Base-by-base conservation (phyloP, 257 asterid genomes). In the Echium plantagineum region DNA sequence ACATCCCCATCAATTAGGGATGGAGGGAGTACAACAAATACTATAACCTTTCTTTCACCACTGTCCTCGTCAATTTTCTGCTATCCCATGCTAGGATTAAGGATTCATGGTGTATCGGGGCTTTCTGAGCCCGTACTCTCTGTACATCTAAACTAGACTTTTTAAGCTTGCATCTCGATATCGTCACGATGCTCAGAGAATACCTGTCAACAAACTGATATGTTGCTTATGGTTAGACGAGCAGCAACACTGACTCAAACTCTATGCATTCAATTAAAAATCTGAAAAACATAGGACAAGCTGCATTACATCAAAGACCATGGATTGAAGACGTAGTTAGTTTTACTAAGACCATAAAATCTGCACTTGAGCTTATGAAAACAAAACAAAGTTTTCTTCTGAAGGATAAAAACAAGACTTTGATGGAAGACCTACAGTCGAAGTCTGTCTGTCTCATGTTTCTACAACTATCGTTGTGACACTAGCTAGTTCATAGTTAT, bases 21-120 rank as follows among this genome's bases (percentile, higher is more conserved):
- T n/a, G n/a, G n/a, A n/a, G n/a, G n/a, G n/a, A n/a, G n/a, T n/a
- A n/a, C 30, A 24, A 0, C 4, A 12, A 68, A 21, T 38, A 22
- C 71, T 85, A 87, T 30, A 85, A 72, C 69, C 94, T 85, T 65
- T 90, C 97, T 78, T 83, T 81, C n/a, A 90, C 81, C 56, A 90
- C 78, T 54, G 84, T 78, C 57, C 75, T 81, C 5, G 55, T 69
- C 68, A 80, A 83, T 30, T 70, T 77, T 54, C 62, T 68, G 67
- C 86, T 81, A 78, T 85, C 78, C 87, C 97, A 80, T 18, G 55
- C 75, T 69, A 87, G 73, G 64, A 83, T 68, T 71, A 90, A 57
- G 2, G 89, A 81, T 74, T 87, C 97, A 71, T 71, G 74, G 52
- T 90, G 97, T 69, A 85, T 83, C 3, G 94, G 85, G 17, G 55